phyloP scores from a whole-genome alignment of 805 yeast species.

The Huiozyma sinensis region DNA sequence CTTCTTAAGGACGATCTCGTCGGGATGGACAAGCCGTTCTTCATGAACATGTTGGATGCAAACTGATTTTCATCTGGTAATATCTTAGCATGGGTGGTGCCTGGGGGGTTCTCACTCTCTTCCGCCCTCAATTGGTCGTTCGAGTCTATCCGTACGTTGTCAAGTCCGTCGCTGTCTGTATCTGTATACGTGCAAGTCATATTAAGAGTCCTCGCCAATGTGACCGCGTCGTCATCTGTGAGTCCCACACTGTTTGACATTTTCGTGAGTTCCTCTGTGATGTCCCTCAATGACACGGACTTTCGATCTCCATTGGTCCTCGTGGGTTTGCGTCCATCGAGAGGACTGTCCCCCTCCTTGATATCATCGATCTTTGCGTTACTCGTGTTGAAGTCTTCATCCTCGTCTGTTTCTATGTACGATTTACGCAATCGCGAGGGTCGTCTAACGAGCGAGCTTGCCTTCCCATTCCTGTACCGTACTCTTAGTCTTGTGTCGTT shows the following conservation, averaged over 20 bases:
- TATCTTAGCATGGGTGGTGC: not conserved
- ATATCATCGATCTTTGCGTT: slow-evolving; percentile 17
- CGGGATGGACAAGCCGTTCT: slow-evolving; percentile 21
- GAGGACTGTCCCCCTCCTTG: slow-evolving; percentile 5
- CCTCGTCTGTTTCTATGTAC: slow-evolving; percentile 23
- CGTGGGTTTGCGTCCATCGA: not conserved
- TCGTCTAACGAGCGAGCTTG: slow-evolving; percentile 22
- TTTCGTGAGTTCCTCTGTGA: slow-evolving; percentile 65
- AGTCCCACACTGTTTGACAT: slow-evolving; percentile 69
- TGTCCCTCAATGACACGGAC: slow-evolving; percentile 53
- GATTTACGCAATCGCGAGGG: slow-evolving; percentile 27
- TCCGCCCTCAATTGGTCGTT: not conserved
- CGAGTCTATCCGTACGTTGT: slow-evolving; percentile 3
- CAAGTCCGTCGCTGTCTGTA: not conserved
- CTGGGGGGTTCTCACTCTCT: not conserved
- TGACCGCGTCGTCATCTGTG: slow-evolving; percentile 69
- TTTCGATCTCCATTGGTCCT: not conserved
- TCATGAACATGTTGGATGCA: slow-evolving; percentile 24
- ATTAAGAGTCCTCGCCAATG: slow-evolving; percentile 71
- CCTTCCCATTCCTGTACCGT: slow-evolving; percentile 9
- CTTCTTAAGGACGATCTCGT: slow-evolving; percentile 32
- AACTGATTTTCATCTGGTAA: slow-evolving; percentile 11
- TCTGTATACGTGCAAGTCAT: slow-evolving; percentile 48
- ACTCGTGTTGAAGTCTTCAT: slow-evolving; percentile 24
- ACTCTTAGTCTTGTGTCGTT: slow-evolving; percentile 18